These are phyloP conservation scores for Erucastrum elatum DNA, from an alignment of 345 rosid species.

Conservation along the genomic window DNA sequence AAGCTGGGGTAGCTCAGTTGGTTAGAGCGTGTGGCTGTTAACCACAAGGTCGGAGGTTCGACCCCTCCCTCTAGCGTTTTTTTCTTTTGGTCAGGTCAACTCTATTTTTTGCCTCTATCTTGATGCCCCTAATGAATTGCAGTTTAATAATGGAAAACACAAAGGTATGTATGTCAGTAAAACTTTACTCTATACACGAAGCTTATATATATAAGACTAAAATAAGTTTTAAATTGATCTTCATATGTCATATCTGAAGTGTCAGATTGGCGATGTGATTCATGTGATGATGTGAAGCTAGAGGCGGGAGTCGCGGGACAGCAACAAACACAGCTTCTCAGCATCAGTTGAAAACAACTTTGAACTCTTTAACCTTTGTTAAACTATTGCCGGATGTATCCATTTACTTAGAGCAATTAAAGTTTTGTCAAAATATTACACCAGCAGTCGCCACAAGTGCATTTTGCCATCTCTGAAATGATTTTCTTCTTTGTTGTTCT, in stretches of 20 bases:
- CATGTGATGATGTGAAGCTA: constrained; percentile 46
- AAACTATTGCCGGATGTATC: background rate
- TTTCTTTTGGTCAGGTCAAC: constrained; percentile 14
- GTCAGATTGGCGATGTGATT: constrained; percentile 68
- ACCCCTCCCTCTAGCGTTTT: constrained; percentile 69
- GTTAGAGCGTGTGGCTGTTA: constrained; percentile 96
- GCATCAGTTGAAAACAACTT: constrained; percentile 44
- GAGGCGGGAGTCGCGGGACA: constrained; percentile 73
- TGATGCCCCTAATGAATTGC: constrained; percentile 58
- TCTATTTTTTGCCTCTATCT: constrained; percentile 82
- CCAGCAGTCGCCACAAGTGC: no score
- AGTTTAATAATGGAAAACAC: constrained; percentile 83
- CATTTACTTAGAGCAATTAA: constrained; percentile 22
- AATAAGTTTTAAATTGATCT: no score
- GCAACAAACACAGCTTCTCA: constrained; percentile 66
- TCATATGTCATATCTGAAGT: no score
- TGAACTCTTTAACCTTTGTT: constrained; percentile 20
- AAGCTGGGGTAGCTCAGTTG: constrained; percentile 94
- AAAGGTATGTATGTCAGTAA: constrained; percentile 71
- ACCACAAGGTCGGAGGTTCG: constrained; percentile 97
- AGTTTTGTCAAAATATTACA: background rate
- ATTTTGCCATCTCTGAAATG: no score
- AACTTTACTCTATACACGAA: background rate
- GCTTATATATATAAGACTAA: background rate
- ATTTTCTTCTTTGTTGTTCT: no score